Evolutionary conservation across 176 grass and related monocot species (phyloP).

Genomic region (Rhynchospora pubera): DNA sequence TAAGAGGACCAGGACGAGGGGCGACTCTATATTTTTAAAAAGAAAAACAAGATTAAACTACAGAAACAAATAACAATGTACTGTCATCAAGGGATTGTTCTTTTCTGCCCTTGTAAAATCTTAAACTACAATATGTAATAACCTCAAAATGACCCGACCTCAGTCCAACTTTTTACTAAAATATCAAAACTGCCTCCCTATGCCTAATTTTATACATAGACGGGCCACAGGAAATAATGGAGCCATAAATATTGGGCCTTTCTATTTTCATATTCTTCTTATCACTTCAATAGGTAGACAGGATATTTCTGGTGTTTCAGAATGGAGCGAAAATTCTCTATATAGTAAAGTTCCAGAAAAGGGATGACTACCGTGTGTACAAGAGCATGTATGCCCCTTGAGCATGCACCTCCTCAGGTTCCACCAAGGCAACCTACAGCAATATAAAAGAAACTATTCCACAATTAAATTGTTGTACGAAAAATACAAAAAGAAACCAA

Average conservation of each 20-base stretch:
- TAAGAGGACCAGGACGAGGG: constrained; percentile 19
- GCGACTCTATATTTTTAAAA: constrained; percentile 1
- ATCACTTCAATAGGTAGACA: not conserved
- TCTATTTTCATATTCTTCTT: not conserved
- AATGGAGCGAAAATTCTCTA: not conserved
- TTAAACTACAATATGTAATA: not conserved
- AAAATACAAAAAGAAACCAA: not conserved
- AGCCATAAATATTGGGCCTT: not conserved
- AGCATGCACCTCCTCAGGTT: constrained; percentile 80
- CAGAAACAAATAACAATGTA: not conserved
- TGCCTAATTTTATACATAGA: constrained; percentile 12
- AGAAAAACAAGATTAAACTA: not conserved
- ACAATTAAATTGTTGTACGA: not conserved
- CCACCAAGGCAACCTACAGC: constrained; percentile 62
- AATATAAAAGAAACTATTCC: not conserved
- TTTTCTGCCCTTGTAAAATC: not conserved
- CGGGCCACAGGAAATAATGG: constrained; percentile 8
- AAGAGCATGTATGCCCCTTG: constrained; percentile 99
- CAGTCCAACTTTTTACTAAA: not conserved
- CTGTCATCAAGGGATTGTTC: not conserved
- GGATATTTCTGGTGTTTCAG: not conserved
- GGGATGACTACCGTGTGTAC: constrained; percentile 61
- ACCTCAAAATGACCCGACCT: not conserved
- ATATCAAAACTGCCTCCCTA: constrained; percentile 4
- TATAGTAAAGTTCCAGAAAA: constrained; percentile 24